Conservation (phyloP, 2,329 filamentous ascomycete species). For the Beauveria asiatica region DNA sequence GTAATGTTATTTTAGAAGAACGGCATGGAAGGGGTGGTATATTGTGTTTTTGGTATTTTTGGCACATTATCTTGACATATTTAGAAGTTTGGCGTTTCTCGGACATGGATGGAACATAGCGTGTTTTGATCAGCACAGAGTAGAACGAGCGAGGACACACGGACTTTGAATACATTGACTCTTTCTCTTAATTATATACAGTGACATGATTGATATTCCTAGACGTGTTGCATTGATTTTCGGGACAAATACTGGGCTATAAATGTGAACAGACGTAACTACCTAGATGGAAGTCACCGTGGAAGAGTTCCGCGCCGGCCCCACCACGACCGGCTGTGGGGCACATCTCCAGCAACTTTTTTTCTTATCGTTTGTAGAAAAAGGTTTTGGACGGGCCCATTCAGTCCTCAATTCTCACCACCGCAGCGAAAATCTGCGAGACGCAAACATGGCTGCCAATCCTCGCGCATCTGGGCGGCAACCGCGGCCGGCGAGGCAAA, state of each 20-base stretch:
- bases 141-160: not conserved
- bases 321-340: conserved; percentile 5
- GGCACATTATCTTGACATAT: conserved; percentile 5
- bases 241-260: not conserved
- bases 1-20: not conserved
- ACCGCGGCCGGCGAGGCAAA: conserved; percentile 16
- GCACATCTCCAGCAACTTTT: conserved; percentile 7
- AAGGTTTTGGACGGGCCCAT: not conserved
- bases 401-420: not conserved
- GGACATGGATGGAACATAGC: conserved; percentile 6
- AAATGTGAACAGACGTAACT: not conserved
- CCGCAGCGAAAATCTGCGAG: not conserved
- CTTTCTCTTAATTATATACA: not conserved
- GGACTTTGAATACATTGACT: conserved; percentile 1
- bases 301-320: conserved; percentile 1
- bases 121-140: not conserved
- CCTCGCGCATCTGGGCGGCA: not conserved
- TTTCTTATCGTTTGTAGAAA: conserved; percentile 4
- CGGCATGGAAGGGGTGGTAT: not conserved
- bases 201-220: too few species aligned
- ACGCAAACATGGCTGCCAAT: conserved; percentile 9
- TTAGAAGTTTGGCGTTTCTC: not conserved
- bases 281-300: not conserved
- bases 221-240: too few species aligned
- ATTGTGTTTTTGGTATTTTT: not conserved